These are phyloP conservation scores for Aspergillus intermedius DNA, from an alignment of 2,329 filamentous ascomycete genomes.

Conservation along the genomic window DNA sequence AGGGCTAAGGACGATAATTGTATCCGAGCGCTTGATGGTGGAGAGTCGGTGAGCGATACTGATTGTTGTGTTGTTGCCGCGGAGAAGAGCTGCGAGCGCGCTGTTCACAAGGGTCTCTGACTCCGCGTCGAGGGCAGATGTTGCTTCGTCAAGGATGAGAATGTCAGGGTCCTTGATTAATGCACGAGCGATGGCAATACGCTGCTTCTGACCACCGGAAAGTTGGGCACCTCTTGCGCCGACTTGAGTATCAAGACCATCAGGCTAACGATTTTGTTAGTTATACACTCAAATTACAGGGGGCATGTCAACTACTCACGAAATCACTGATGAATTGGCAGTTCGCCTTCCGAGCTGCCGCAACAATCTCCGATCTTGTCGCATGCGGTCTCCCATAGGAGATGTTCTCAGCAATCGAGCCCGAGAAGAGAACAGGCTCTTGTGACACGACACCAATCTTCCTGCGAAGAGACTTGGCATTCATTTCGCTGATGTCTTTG, in stretches of 20 bases:
- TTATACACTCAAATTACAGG: background rate
- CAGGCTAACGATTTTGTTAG: slow-evolving; percentile 50
- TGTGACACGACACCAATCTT: slow-evolving; percentile 94
- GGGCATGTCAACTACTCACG: slow-evolving; percentile 37
- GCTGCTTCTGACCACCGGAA: slow-evolving; percentile 93
- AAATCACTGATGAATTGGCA: slow-evolving; percentile 96
- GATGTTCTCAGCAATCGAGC: slow-evolving; percentile 74
- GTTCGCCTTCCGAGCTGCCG: slow-evolving; percentile 84
- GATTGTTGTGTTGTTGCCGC: slow-evolving; percentile 89
- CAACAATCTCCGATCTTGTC: slow-evolving; percentile 70
- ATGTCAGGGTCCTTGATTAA: slow-evolving; percentile 96
- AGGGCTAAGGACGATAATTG: slow-evolving; percentile 81
- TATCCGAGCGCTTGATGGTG: slow-evolving; percentile 92
- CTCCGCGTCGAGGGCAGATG: slow-evolving; percentile 90
- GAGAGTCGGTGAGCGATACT: slow-evolving; percentile 93
- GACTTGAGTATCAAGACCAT: slow-evolving; percentile 89
- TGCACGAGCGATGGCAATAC: slow-evolving; percentile 92
- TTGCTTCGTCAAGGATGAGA: slow-evolving; percentile 91
- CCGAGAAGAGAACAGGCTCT: slow-evolving; percentile 87
- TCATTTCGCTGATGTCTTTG: slow-evolving; percentile 75
- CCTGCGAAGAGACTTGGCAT: slow-evolving; percentile 83
- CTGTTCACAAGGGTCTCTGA: slow-evolving; percentile 95
- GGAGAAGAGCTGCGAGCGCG: slow-evolving; percentile 71
- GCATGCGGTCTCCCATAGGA: slow-evolving; percentile 80
- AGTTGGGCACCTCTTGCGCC: slow-evolving; percentile 88